phyloP scores from a whole-genome alignment of 768 basidiomycete genomes.

The Cystobasidium tubakii region DNA sequence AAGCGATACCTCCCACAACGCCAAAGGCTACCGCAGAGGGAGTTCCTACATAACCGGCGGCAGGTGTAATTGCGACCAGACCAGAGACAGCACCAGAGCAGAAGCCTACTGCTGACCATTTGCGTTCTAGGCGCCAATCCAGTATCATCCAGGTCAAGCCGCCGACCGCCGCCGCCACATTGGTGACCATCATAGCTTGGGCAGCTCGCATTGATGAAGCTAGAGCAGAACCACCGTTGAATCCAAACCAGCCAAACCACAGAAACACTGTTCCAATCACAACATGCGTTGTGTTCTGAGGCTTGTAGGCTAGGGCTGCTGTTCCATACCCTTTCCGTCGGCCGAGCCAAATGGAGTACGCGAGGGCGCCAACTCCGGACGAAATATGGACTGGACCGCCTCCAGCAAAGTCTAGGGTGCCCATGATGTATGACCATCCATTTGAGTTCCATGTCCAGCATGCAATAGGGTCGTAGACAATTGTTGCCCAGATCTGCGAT shows the following conservation, averaged over 20 bases:
- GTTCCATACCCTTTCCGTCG: slow-evolving; percentile 53
- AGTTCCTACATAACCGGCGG: slow-evolving; percentile 70
- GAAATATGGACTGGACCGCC: slow-evolving; percentile 84
- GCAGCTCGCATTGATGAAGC: slow-evolving; percentile 80
- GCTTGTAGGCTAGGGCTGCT: slow-evolving; percentile 47
- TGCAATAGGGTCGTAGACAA: slow-evolving; percentile 52
- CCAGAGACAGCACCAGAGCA: slow-evolving; percentile 91
- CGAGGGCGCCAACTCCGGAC: slow-evolving; percentile 75
- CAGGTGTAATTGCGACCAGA: slow-evolving; percentile 77
- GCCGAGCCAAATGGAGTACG: slow-evolving; percentile 80
- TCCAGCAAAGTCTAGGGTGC: slow-evolving; percentile 83
- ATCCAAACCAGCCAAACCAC: slow-evolving; percentile 60
- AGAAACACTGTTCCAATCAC: slow-evolving; percentile 83
- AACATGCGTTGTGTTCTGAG: slow-evolving; percentile 68
- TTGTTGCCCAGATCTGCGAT: slow-evolving; percentile 32
- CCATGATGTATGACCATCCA: slow-evolving; percentile 75
- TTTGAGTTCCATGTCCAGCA: slow-evolving; percentile 61
- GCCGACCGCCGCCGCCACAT: slow-evolving; percentile 80
- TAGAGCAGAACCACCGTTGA: slow-evolving; percentile 88
- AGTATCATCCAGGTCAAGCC: slow-evolving; percentile 83
- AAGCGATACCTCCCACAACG: slow-evolving; percentile 62
- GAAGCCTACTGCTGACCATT: slow-evolving; percentile 90
- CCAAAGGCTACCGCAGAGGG: slow-evolving; percentile 75
- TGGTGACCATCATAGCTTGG: slow-evolving; percentile 86
- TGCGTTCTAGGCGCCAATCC: slow-evolving; percentile 86